Evolutionary conservation across 768 basidiomycete genomes (phyloP).

Genomic region (Tulasnella sp.): DNA sequence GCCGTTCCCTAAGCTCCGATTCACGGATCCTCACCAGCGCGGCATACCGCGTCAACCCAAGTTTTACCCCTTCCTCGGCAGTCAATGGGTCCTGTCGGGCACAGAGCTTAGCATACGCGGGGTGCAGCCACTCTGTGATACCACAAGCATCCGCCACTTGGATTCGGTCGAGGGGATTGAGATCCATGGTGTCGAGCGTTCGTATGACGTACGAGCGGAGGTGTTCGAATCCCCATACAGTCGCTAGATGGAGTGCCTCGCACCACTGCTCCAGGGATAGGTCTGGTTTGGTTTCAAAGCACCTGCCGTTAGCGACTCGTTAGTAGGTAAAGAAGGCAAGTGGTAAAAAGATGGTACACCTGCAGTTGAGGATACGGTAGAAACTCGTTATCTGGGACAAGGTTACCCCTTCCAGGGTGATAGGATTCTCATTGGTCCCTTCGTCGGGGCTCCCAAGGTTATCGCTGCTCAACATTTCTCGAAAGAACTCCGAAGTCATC

Average conservation of each 20-base stretch:
- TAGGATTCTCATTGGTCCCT: not conserved
- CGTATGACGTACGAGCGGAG: not conserved
- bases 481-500: not conserved
- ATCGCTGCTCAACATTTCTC: not conserved
- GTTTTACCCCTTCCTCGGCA: not conserved
- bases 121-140: conserved; percentile 2
- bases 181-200: not conserved
- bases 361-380: not conserved
- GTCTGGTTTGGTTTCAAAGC: not conserved
- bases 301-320: not conserved
- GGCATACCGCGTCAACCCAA: not conserved
- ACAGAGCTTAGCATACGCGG: not conserved
- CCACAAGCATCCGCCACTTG: not conserved
- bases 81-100: not conserved
- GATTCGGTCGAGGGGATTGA: not conserved
- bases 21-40: not conserved
- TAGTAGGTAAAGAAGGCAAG: no score
- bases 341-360: not conserved
- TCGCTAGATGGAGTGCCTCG: conserved; percentile 1
- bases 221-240: not conserved
- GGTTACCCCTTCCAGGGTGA: not conserved
- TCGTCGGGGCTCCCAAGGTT: not conserved
- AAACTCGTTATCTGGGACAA: not conserved
- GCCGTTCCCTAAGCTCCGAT: not conserved
- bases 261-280: not conserved